phyloP scores from a whole-genome alignment of 441 rosid genomes.

The Arabidopsis hybrid region DNA sequence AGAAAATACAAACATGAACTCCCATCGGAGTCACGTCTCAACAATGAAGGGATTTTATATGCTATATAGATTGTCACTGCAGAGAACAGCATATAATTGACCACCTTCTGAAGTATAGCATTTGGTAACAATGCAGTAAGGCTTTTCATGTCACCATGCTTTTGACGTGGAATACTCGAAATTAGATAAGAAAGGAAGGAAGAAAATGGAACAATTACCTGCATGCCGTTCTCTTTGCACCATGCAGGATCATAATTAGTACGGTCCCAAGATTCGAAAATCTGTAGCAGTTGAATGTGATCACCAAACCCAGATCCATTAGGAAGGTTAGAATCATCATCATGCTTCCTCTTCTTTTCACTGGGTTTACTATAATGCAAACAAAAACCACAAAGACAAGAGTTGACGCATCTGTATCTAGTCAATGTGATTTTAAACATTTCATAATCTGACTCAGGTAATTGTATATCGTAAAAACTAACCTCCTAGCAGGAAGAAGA shows the following conservation, averaged over 20 bases:
- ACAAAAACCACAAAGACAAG: slow-evolving; percentile 21
- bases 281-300: slow-evolving; percentile 92
- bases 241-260: slow-evolving; percentile 71
- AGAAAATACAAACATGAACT: slow-evolving; percentile 2
- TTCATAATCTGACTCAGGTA: slow-evolving; percentile 21
- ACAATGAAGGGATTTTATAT: not conserved
- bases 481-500: slow-evolving; percentile 83
- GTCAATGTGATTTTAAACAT: slow-evolving; percentile 25
- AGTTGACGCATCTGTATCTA: slow-evolving; percentile 12
- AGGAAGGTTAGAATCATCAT: slow-evolving; percentile 69
- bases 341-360: slow-evolving; percentile 87
- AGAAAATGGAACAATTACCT: slow-evolving; percentile 54
- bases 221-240: slow-evolving; percentile 82
- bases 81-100: slow-evolving; percentile 5
- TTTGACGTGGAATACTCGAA: slow-evolving; percentile 14
- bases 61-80: slow-evolving; percentile 1
- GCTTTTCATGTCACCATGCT: slow-evolving; percentile 17
- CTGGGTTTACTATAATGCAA: slow-evolving; percentile 56
- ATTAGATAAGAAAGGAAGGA: slow-evolving; percentile 16
- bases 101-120: slow-evolving; percentile 17
- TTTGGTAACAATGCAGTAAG: not conserved
- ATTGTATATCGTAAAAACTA: slow-evolving; percentile 34
- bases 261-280: slow-evolving; percentile 83
- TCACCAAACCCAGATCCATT: slow-evolving; percentile 97
- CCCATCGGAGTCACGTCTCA: not conserved